Conservation (phyloP, 1,139 yeast species). For the Saccharomycopsis crataegensis region DNA sequence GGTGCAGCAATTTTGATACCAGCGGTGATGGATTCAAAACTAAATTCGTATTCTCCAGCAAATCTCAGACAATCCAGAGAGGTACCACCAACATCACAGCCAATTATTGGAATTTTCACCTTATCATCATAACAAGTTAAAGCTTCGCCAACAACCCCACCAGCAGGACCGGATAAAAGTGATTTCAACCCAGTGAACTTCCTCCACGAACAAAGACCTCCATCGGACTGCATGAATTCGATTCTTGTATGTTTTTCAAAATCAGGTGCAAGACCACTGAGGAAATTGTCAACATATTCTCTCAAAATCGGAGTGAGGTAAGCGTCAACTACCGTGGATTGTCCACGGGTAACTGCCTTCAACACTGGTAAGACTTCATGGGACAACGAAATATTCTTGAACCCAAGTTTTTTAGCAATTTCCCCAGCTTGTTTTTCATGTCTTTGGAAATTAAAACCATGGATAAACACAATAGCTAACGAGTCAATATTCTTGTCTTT, state of each 20-base stretch:
- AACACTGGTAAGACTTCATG: constrained; percentile 65
- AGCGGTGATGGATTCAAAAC: constrained; percentile 48
- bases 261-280: constrained; percentile 38
- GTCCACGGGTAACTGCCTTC: constrained; percentile 63
- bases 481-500: constrained; percentile 47
- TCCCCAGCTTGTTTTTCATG: constrained; percentile 54
- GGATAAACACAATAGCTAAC: constrained; percentile 59
- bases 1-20: constrained; percentile 51
- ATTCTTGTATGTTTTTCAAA: constrained; percentile 33
- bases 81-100: constrained; percentile 59
- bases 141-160: constrained; percentile 53
- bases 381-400: constrained; percentile 55
- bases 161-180: constrained; percentile 53
- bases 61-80: constrained; percentile 50
- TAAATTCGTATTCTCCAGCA: constrained; percentile 39
- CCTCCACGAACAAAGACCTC: constrained; percentile 44
- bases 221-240: constrained; percentile 55
- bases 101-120: constrained; percentile 39
- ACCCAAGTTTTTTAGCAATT: constrained; percentile 53
- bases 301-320: constrained; percentile 68
- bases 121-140: constrained; percentile 40
- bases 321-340: constrained; percentile 70
- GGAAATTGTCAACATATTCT: constrained; percentile 40
- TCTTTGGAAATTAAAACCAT: constrained; percentile 59
- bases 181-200: constrained; percentile 46